A percentile compares a stretch with the other conserved stretches of the same genome.
These are phyloP conservation scores for Arctostaphylos glauca DNA, from an alignment of 148 eudicot species.

Conservation along the genomic window DNA sequence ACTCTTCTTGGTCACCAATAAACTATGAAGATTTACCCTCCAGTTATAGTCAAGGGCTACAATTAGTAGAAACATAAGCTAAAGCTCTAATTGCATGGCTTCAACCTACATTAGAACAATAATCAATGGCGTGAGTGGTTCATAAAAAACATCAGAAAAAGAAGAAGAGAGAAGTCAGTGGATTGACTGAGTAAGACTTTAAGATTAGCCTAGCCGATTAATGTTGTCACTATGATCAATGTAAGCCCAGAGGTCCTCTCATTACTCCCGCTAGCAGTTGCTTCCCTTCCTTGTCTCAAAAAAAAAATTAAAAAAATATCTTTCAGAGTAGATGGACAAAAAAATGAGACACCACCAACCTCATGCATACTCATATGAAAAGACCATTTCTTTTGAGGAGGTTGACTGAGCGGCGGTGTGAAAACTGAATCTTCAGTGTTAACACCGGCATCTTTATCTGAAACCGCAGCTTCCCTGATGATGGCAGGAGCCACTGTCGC, in stretches of 20 bases:
- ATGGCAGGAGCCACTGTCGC: slow-evolving; percentile 21
- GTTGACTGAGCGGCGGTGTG: slow-evolving; percentile 24
- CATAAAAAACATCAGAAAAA: background rate
- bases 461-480: slow-evolving; percentile 23
- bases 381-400: slow-evolving; percentile 48
- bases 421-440: slow-evolving; percentile 20
- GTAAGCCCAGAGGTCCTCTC: background rate
- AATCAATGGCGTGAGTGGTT: background rate
- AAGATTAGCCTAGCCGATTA: background rate
- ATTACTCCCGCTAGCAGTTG: background rate
- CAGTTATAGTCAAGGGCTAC: background rate
- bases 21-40: background rate
- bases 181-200: background rate
- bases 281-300: background rate
- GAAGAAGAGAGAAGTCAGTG: background rate
- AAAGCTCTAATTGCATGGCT: background rate
- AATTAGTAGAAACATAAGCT: background rate
- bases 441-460: slow-evolving; percentile 20
- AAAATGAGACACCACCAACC: slow-evolving; percentile 36
- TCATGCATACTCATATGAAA: slow-evolving; percentile 84
- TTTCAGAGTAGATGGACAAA: background rate
- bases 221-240: background rate
- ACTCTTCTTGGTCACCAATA: background rate
- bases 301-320: background rate
- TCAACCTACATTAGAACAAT: background rate